Evolutionary conservation across 495 filamentous ascomycete genomes (phyloP), one percentile per base, ranked within the genome.

Genomic region (Sporormia fimetaria): DNA sequence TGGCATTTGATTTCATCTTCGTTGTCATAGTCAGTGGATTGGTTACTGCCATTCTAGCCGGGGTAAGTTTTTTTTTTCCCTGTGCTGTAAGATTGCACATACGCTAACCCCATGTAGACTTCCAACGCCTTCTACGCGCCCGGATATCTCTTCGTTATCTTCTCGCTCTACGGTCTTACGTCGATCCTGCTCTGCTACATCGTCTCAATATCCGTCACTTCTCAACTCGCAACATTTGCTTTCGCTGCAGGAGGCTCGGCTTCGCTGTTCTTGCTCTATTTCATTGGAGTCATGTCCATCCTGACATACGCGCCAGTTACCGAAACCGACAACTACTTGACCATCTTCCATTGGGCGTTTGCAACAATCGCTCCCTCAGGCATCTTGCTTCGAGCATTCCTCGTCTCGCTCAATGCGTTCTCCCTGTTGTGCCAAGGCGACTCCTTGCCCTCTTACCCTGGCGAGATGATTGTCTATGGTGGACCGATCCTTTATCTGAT

Each of bases 401-500:
- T 90, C 51, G 57, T 87, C 6, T 64, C 76, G 2, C 66, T 92
- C 18, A 92, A 92, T 52, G 62, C 81, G 6, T 94, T 93, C 64
- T 80, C 77, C 0, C 64, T 82, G 0, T 64, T 78, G 21, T 94
- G 86, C 51, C 63, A 70, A 15, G 80, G 68, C 28, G 16, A 34
- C 65, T 14, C 57, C 80, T 21, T 53, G 12, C 73, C 76, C 7
- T 61, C 70, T 2, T 78, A 87, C 54, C 80, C 83, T 0, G 84
- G 75, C 4, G 74, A 66, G 2, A 74, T 90, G 26, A 67, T 67
- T 1, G 68, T 81, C 29, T 94, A 83, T 54, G 85, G 85, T 33
- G 80, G 80, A 0, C 82, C 84, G 2, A 84, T 93, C 34, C 59
- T 81, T 2, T 87, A 88, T 47, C 68, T 90, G n/a, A 70, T 84